Evolutionary conservation across 306 rosid genomes (phyloP).

Genomic region (Prunus mira): DNA sequence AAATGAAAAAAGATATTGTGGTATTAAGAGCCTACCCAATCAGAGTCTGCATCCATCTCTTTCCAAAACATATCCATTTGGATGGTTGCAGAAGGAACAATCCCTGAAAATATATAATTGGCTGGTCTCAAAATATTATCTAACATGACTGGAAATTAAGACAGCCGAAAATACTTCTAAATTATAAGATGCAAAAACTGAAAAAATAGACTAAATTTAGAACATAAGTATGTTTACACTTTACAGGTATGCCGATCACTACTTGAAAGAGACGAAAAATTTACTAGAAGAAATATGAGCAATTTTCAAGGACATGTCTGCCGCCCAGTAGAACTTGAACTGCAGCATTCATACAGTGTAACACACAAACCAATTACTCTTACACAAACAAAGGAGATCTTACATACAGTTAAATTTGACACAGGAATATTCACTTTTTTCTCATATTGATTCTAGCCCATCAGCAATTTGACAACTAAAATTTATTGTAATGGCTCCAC

Average conservation of each 20-base stretch:
- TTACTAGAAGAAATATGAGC: background rate
- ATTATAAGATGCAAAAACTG: background rate
- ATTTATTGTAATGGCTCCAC: background rate
- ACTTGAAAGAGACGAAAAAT: background rate
- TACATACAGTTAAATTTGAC: background rate
- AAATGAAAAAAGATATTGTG: background rate
- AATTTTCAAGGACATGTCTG: background rate
- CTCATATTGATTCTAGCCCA: background rate
- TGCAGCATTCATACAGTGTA: background rate
- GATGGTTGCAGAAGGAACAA: slow-evolving; percentile 64
- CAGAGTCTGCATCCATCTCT: slow-evolving; percentile 85
- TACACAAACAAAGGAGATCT: background rate
- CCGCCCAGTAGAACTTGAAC: background rate
- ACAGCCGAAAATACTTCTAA: background rate
- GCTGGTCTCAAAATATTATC: slow-evolving; percentile 22
- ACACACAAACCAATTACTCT: background rate
- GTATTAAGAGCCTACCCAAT: slow-evolving; percentile 78
- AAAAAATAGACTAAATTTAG: background rate
- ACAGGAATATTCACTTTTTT: background rate
- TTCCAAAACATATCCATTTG: slow-evolving; percentile 94
- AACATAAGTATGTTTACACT: background rate
- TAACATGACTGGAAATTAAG: slow-evolving; percentile 2
- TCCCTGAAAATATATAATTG: slow-evolving; percentile 50
- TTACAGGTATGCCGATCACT: background rate
- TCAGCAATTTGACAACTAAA: background rate